A percentile compares a stretch with the other conserved stretches of the same genome.
These are phyloP conservation scores for Kodamaea leandrae DNA, from an alignment of 805 yeast genomes.

Conservation along the genomic window DNA sequence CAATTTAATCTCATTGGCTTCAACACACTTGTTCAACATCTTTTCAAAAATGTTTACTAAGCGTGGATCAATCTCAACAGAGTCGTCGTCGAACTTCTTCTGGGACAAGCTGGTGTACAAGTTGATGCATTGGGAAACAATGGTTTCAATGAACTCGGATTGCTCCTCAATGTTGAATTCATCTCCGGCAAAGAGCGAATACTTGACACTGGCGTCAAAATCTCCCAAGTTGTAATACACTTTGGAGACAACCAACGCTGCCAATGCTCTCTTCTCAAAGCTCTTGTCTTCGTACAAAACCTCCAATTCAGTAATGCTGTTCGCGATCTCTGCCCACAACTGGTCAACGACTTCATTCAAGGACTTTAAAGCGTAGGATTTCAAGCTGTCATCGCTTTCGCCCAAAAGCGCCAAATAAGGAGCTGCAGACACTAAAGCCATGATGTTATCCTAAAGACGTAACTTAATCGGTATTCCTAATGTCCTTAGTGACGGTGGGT, in stretches of 20 bases:
- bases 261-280: slow-evolving; percentile 75
- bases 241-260: slow-evolving; percentile 90
- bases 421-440: slow-evolving; percentile 81
- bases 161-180: slow-evolving; percentile 71
- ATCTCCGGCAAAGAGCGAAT: slow-evolving; percentile 80
- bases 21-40: slow-evolving; percentile 80
- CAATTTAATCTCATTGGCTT: slow-evolving; percentile 66
- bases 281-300: slow-evolving; percentile 82
- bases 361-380: slow-evolving; percentile 79
- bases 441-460: slow-evolving; percentile 14
- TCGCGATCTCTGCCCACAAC: slow-evolving; percentile 96
- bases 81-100: slow-evolving; percentile 27
- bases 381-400: slow-evolving; percentile 75
- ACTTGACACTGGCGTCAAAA: slow-evolving; percentile 84
- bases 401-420: slow-evolving; percentile 86
- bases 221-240: slow-evolving; percentile 91
- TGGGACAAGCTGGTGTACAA: slow-evolving; percentile 70
- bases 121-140: slow-evolving; percentile 89
- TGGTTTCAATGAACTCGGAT: slow-evolving; percentile 88
- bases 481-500: background rate
- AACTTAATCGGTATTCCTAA: background rate
- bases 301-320: slow-evolving; percentile 82
- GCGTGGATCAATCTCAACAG: slow-evolving; percentile 51
- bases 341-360: slow-evolving; percentile 82
- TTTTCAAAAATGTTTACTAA: slow-evolving; percentile 72